Conservation (phyloP, 2,329 filamentous ascomycete species). For the Cercospora sp. region DNA sequence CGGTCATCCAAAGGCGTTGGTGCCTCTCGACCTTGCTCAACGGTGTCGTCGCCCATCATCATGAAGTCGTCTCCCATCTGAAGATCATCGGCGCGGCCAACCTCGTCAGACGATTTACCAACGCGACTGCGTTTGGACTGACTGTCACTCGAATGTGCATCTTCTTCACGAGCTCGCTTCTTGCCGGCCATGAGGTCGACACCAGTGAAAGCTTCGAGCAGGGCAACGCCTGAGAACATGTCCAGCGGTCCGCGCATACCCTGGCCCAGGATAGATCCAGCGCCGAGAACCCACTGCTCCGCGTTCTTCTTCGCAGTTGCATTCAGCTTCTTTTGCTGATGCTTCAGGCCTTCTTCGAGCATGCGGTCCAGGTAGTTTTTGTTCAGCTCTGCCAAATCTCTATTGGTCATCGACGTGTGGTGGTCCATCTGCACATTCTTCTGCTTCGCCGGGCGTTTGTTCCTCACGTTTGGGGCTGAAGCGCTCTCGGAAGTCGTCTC, state of each 20-base stretch:
- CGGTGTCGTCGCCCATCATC: conserved; percentile 42
- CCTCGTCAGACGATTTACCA: conserved; percentile 39
- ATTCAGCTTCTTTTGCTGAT: conserved; percentile 25
- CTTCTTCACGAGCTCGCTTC: conserved; percentile 34
- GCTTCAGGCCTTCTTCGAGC: conserved; percentile 43
- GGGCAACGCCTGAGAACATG: conserved; percentile 58
- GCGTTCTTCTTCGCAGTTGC: conserved; percentile 63
- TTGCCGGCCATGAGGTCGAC: conserved; percentile 28
- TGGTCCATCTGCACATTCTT: conserved; percentile 50
- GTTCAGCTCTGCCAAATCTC: conserved; percentile 59
- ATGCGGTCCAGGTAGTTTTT: conserved; percentile 63
- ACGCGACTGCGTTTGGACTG: conserved; percentile 33
- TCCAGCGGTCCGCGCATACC: conserved; percentile 54
- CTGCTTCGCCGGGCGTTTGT: conserved; percentile 34
- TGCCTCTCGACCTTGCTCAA: conserved; percentile 71
- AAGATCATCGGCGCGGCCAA: conserved; percentile 34
- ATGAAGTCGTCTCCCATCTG: conserved; percentile 22
- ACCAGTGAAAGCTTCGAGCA: conserved; percentile 53
- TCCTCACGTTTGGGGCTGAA: conserved; percentile 44
- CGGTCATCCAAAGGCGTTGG: conserved; percentile 64
- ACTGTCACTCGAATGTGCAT: conserved; percentile 29
- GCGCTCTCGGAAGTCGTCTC: conserved; percentile 42
- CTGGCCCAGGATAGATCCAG: conserved; percentile 49
- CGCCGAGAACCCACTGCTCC: conserved; percentile 59
- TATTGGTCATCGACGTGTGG: conserved; percentile 55